Evolutionary conservation across 1,284 basidiomycete genomes (phyloP).

Genomic region (Sanguinoderma infundibulare): DNA sequence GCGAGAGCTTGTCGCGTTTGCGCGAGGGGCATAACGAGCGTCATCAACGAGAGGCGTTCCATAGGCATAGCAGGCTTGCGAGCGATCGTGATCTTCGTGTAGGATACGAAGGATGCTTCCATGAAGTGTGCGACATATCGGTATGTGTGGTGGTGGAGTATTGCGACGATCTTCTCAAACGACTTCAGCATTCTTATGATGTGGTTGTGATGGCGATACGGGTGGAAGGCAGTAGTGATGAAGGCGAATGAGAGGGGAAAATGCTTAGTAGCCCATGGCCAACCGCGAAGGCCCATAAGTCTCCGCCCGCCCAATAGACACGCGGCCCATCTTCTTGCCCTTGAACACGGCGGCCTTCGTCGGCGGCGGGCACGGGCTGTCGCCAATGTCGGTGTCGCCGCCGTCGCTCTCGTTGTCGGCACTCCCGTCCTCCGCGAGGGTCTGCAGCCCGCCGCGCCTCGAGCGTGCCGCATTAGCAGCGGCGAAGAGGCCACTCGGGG

Average conservation of each 20-base stretch:
- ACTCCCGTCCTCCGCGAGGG: constrained; percentile 69
- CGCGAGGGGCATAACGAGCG: constrained; percentile 29
- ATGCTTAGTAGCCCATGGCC: constrained; percentile 27
- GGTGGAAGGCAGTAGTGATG: no score
- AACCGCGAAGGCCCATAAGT: constrained; percentile 62
- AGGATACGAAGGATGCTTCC: constrained; percentile 10
- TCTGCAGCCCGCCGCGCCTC: constrained; percentile 57
- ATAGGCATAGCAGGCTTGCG: constrained; percentile 23
- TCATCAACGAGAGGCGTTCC: constrained; percentile 26
- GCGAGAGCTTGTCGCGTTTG: constrained; percentile 15
- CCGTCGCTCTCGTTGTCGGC: constrained; percentile 62
- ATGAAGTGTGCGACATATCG: constrained; percentile 19
- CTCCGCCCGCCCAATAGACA: constrained; percentile 59
- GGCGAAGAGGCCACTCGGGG: constrained; percentile 57
- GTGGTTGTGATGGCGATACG: background rate
- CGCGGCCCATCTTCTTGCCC: constrained; percentile 54
- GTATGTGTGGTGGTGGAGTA: constrained; percentile 1
- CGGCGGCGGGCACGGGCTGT: constrained; percentile 81
- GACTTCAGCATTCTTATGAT: background rate
- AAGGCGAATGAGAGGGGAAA: background rate
- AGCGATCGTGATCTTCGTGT: constrained; percentile 4
- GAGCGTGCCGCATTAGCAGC: constrained; percentile 66
- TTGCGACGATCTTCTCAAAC: constrained; percentile 13
- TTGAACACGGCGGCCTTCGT: constrained; percentile 57
- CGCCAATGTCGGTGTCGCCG: constrained; percentile 75